A percentile compares a stretch with the other conserved stretches of the same genome.
Evolutionary conservation across 2,329 filamentous ascomycete species (phyloP).

Genomic region (Daldinia sp.): DNA sequence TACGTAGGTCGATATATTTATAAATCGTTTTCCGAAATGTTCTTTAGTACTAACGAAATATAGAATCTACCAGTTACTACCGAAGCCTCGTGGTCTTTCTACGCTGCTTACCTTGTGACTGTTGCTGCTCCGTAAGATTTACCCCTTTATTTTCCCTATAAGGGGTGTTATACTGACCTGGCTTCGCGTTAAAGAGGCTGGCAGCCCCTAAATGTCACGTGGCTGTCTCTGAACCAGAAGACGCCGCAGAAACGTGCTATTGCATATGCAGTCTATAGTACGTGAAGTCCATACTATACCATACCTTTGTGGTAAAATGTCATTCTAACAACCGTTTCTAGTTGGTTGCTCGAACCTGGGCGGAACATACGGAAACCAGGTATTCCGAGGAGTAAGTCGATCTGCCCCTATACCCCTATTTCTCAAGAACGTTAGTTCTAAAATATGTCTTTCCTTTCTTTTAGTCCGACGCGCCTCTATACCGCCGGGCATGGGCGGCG

Average conservation of each 20-base stretch:
- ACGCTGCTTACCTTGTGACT: constrained; percentile 42
- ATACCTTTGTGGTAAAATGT: neutral
- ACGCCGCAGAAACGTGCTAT: constrained; percentile 43
- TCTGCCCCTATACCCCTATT: neutral
- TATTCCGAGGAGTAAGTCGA: constrained; percentile 42
- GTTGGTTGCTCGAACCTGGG: constrained; percentile 44
- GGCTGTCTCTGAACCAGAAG: constrained; percentile 40
- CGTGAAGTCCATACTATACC: neutral
- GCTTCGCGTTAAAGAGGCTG: constrained; percentile 23
- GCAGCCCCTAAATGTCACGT: constrained; percentile 43
- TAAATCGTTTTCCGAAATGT: neutral
- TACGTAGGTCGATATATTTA: constrained; percentile 25
- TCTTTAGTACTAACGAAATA: constrained; percentile 12
- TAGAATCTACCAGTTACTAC: constrained; percentile 39
- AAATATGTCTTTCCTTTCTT: neutral
- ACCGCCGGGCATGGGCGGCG: constrained; percentile 42
- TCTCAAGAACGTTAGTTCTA: neutral
- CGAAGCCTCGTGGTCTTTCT: constrained; percentile 43
- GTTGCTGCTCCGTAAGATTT: constrained; percentile 38
- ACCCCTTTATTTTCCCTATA: neutral
- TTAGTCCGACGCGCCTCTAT: constrained; percentile 41
- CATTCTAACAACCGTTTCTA: constrained; percentile 21
- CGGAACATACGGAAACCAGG: constrained; percentile 44
- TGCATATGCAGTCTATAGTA: constrained; percentile 44
- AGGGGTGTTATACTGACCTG: neutral